A percentile compares a stretch with the other conserved stretches of the same genome.
phyloP scores from a whole-genome alignment of 129 eudicot species.

The sunflower (Helianthus annuus) region DNA sequence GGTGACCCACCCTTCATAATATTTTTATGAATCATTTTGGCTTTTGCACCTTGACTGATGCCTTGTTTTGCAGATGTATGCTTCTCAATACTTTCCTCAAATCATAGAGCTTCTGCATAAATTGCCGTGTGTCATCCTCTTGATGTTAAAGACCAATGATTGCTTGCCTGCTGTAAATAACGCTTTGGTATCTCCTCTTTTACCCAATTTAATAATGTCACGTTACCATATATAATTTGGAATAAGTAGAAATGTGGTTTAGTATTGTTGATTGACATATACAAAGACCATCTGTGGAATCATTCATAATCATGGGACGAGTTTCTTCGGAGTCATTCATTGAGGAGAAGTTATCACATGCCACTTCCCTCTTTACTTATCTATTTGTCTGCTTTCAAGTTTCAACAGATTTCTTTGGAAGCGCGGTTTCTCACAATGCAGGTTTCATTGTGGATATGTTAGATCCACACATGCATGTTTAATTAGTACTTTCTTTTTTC shows the following conservation, averaged over 20 bases:
- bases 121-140: slow-evolving; percentile 86
- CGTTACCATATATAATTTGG: not conserved
- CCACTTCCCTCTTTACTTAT: slow-evolving; percentile 52
- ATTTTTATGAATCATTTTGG: not conserved
- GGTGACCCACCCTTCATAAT: slow-evolving; percentile 45
- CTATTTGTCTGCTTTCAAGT: slow-evolving; percentile 57
- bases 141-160: slow-evolving; percentile 93
- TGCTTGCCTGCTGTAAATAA: slow-evolving; percentile 86
- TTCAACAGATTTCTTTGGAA: slow-evolving; percentile 56
- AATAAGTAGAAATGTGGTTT: not conserved
- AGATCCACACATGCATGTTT: too few species aligned
- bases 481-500: too few species aligned
- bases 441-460: slow-evolving; percentile 56
- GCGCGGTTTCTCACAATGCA: slow-evolving; percentile 71
- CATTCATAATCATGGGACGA: slow-evolving; percentile 79
- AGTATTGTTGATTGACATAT: slow-evolving; percentile 40
- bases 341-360: slow-evolving; percentile 51
- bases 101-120: slow-evolving; percentile 84
- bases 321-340: slow-evolving; percentile 86
- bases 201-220: not conserved
- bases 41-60: not conserved
- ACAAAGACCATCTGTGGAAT: slow-evolving; percentile 71
- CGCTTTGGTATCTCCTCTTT: slow-evolving; percentile 54
- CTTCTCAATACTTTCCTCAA: slow-evolving; percentile 85
- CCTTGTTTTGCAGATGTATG: slow-evolving; percentile 71